Base-by-base conservation (phyloP, 495 filamentous ascomycete genomes). In the Podospora bellae-mahoneyi region DNA sequence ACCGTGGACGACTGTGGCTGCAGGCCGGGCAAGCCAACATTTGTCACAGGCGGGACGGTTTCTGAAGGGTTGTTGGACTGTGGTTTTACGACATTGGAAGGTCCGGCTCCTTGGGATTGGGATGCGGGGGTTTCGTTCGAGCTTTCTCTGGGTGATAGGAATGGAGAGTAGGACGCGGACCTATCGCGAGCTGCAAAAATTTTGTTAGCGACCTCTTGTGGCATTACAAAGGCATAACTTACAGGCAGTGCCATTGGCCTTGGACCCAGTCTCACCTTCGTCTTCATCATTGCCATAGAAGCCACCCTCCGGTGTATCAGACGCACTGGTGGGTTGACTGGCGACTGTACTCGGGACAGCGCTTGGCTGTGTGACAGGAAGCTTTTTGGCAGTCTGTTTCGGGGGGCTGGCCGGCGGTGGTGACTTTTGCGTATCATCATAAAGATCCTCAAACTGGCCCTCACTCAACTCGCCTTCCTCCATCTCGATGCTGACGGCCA, bases 391-490 rank as follows among this genome's bases (percentile, higher is more conserved):
- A 48, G 39, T 48, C 10, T 63, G 61, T 63, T 32, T 28, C 5
- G 30, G 61, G 61, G 32, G 13, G 57, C 0, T 63, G 2, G 23
- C 61, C 60, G 7, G 27, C n/a, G 16, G 26, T 56, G 60, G 32
- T 48, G 73, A 48, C 15, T 75, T 69, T 39, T 70, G 69, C 2
- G 80, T 76, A 53, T 81, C 30, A 39, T 44, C 82, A 63, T 84
- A 84, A 7, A 83, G 39, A 69, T 80, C 78, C 61, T 84, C 82
- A 55, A 80, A 84, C 70, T 88, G 88, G 0, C 81, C 83, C 68
- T 93, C 91, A 70, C 88, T 91, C 19, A 93, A 72, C 73, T 94
- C 91, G 1, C 90, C 90, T 72, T 94, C 91, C 68, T 95, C 91
- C 39, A 85, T 82, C 27, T 77, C 70, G 56, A 63, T 62, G n/a